phyloP scores from a whole-genome alignment of 2,329 filamentous ascomycete species.

The Fusarium staphyleae region DNA sequence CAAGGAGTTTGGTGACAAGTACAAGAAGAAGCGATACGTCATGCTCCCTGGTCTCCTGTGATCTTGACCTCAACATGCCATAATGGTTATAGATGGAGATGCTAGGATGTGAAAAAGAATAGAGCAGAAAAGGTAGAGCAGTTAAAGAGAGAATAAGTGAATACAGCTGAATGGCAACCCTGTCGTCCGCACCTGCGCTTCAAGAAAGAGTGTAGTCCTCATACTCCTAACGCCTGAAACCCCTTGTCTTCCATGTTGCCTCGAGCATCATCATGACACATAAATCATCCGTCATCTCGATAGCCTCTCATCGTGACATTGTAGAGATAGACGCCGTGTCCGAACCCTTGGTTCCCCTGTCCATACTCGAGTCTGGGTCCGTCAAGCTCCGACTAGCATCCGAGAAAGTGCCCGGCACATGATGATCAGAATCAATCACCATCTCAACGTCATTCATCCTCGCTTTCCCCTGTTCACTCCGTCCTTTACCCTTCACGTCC shows the following conservation, averaged over 20 bases:
- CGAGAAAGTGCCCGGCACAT: constrained; percentile 42
- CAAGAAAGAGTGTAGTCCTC: constrained; percentile 3
- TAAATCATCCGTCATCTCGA: not conserved
- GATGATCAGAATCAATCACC: constrained; percentile 35
- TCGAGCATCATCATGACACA: constrained; percentile 2
- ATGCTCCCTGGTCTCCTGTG: constrained; percentile 82
- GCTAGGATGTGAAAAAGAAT: no score
- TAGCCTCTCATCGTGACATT: constrained; percentile 31
- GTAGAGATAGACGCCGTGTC: constrained; percentile 50
- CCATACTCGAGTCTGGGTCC: constrained; percentile 48
- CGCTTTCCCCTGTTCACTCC: constrained; percentile 17
- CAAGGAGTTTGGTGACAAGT: constrained; percentile 89
- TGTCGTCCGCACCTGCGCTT: not conserved
- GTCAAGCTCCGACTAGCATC: constrained; percentile 50
- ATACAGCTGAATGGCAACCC: constrained; percentile 6
- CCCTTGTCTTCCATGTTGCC: constrained; percentile 4
- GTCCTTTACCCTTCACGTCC: constrained; percentile 16
- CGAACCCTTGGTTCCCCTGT: constrained; percentile 46
- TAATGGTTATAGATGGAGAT: no score
- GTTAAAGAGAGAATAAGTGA: constrained; percentile 6
- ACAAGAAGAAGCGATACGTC: constrained; percentile 90
- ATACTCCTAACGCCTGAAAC: constrained; percentile 6
- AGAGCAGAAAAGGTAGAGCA: constrained; percentile 6
- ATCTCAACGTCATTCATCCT: constrained; percentile 27
- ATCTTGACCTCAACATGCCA: constrained; percentile 13